These are phyloP conservation scores for Malus fusca DNA, from an alignment of 306 rosid species.

Conservation along the genomic window DNA sequence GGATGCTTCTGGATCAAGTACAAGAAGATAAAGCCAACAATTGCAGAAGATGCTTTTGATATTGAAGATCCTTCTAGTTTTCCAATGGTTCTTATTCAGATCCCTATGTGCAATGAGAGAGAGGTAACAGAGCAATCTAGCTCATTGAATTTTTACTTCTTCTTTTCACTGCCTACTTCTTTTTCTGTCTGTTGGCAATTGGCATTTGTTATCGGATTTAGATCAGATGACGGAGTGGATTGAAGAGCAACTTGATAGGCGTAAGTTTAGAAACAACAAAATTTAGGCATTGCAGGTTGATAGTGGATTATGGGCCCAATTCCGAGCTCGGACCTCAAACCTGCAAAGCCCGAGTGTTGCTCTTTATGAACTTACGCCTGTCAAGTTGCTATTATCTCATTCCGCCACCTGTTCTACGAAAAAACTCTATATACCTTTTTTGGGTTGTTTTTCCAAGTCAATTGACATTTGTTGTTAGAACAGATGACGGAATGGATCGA, in stretches of 20 bases:
- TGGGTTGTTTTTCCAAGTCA: no score
- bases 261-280: no score
- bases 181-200: background rate
- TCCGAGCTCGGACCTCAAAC: no score
- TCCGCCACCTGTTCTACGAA: no score
- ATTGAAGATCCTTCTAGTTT: conserved; percentile 57
- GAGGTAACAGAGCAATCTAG: conserved; percentile 51
- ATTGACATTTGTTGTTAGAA: background rate
- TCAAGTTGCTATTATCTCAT: no score
- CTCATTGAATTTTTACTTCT: background rate
- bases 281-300: no score
- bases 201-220: background rate
- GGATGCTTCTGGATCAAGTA: conserved; percentile 96
- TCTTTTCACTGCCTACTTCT: background rate
- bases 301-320: no score
- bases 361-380: no score
- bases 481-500: background rate
- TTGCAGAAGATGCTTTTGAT: conserved; percentile 46
- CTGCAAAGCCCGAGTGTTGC: no score
- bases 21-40: conserved; percentile 67
- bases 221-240: background rate
- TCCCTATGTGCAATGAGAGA: conserved; percentile 99
- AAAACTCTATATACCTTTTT: no score
- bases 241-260: background rate
- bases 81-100: conserved; percentile 93